Evolutionary conservation across 2,329 filamentous ascomycete species (phyloP), one percentile per base, ranked within the genome.

Genomic region (Fusarium sp.): DNA sequence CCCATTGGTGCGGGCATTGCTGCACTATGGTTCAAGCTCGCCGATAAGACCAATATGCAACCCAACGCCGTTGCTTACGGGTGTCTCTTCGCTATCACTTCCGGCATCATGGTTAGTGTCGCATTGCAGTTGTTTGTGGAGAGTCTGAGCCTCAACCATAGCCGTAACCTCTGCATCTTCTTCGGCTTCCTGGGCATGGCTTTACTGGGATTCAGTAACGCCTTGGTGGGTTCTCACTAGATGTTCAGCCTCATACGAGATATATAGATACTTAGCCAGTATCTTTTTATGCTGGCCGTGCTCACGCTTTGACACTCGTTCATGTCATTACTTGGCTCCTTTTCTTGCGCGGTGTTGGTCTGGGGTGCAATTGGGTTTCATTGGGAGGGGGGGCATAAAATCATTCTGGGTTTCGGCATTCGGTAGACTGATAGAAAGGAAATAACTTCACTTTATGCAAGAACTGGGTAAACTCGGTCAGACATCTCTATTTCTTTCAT

Each of bases 91-190:
- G 95, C 94, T 12, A 86, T 91, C 15, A 98, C 96, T 0, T 91
- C 95, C 2, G 96, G 96, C 3, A 97, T 99, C 77, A 98, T 99
- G 96, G 92, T 94, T 34, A 96, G 93, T 77, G 96, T 99, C 36
- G 95, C 93, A 6, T 83, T 99, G 79, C 94, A 97, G 83, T 85
- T 99, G 12, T 96, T 98, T 79, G 92, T 93, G 8, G 95, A 99
- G 85, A 93, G 92, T 75, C 82, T 98, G 79, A 93, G 92, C 66
- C 83, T 98, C 79, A 95, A 94, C 75, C 94, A 97, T 84, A 92
- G 92, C 78, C 88, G 92, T 70, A 91, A 91, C 69, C 79, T 96
- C 78, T 95, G 93, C 82, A 94, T 95, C 78, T 86, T 90, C 30
- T 95, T 94, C 85, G 94, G 91, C 13, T 96, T 97, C 84, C 79